Conservation (phyloP, 768 basidiomycete genomes). For the Lentinula sp. region DNA sequence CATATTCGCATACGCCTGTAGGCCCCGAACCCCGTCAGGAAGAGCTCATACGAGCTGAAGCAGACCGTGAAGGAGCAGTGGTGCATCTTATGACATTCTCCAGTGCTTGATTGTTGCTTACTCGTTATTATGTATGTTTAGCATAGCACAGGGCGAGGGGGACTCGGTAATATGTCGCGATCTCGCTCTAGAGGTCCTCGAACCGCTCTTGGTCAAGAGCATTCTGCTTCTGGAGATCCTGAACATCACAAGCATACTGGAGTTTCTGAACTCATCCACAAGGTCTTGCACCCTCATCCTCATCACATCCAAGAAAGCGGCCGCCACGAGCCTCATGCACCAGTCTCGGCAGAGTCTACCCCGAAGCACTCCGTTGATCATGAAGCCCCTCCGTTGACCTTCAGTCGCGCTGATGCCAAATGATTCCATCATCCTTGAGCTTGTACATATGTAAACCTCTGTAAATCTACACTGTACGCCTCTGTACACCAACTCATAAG, state of each 20-base stretch:
- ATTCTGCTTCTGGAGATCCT: constrained; percentile 11
- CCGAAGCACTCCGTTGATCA: background rate
- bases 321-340: background rate
- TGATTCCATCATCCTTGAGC: background rate
- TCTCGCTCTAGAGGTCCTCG: constrained; percentile 47
- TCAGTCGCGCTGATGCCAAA: background rate
- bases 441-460: background rate
- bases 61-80: constrained; percentile 27
- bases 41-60: constrained; percentile 8
- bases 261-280: background rate
- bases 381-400: background rate
- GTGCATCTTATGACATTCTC: background rate
- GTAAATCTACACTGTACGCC: background rate
- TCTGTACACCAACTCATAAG: background rate
- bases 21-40: background rate
- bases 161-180: constrained; percentile 53
- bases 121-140: constrained; percentile 11
- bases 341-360: background rate
- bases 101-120: background rate
- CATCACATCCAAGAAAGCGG: background rate
- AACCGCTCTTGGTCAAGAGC: constrained; percentile 11
- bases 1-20: constrained; percentile 18
- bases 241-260: background rate
- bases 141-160: constrained; percentile 64
- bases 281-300: background rate